Percentiles rank a stretch among this genome's conserved stretches.
phyloP scores from a whole-genome alignment of 2,329 filamentous ascomycete species.

The Xylariales sp. region DNA sequence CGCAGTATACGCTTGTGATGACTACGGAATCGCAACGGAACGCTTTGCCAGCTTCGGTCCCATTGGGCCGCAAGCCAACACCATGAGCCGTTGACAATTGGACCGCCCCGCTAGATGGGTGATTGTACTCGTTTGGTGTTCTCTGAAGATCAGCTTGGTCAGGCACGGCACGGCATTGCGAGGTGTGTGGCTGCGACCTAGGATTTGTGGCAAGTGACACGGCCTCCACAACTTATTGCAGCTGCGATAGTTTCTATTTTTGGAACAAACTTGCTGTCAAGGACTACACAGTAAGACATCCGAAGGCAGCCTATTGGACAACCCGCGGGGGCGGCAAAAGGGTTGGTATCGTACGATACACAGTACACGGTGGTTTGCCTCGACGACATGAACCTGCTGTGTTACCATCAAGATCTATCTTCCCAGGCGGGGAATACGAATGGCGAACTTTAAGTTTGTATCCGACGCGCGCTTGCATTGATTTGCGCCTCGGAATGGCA shows the following conservation, averaged over 20 bases:
- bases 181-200: too few species aligned
- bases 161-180: too few species aligned
- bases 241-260: too few species aligned
- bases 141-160: too few species aligned
- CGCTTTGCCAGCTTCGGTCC: neutral
- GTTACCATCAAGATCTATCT: neutral
- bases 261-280: too few species aligned
- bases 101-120: neutral
- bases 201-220: too few species aligned
- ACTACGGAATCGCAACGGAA: neutral
- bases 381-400: neutral
- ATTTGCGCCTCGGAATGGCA: neutral
- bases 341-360: too few species aligned
- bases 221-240: too few species aligned
- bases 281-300: too few species aligned
- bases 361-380: too few species aligned
- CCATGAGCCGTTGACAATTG: neutral
- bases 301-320: too few species aligned
- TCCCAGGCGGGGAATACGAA: neutral
- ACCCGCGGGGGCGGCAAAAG: too few species aligned
- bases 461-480: neutral
- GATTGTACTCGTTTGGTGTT: neutral
- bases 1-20: neutral
- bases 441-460: neutral
- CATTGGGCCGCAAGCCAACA: neutral